These are phyloP conservation scores for Heritiera fomes DNA, from an alignment of 345 rosid genomes.

Conservation along the genomic window DNA sequence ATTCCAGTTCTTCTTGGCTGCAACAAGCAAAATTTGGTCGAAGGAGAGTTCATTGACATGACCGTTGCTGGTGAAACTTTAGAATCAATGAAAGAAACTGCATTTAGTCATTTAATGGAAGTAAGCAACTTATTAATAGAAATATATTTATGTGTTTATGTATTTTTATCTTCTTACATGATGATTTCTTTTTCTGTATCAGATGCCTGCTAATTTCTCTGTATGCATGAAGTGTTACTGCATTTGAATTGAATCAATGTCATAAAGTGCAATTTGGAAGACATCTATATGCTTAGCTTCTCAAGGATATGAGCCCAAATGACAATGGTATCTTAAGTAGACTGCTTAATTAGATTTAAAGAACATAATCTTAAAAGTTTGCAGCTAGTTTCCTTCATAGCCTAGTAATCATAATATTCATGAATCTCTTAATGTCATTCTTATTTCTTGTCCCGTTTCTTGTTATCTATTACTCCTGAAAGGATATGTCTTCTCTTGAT, in stretches of 20 bases:
- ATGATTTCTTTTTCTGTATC: conserved; percentile 9
- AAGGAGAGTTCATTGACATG: conserved; percentile 46
- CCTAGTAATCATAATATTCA: not conserved
- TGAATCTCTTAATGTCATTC: not conserved
- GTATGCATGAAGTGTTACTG: not conserved
- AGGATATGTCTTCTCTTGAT: not conserved
- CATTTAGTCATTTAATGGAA: conserved; percentile 92
- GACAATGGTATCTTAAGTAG: not conserved
- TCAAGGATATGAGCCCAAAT: conserved; percentile 7
- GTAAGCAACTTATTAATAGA: conserved; percentile 36
- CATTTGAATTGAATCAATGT: conserved; percentile 7
- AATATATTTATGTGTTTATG: not conserved
- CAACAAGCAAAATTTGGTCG: conserved; percentile 40
- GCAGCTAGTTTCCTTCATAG: not conserved
- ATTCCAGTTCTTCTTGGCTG: conserved; percentile 70
- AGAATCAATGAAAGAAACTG: conserved; percentile 69
- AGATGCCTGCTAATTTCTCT: not conserved
- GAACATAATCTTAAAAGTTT: not conserved
- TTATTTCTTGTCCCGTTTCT: not conserved
- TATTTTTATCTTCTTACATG: not conserved
- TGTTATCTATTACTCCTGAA: not conserved
- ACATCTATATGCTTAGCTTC: not conserved
- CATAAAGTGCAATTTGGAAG: not conserved
- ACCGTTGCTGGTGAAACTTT: conserved; percentile 38
- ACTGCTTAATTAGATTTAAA: not conserved